phyloP scores from a whole-genome alignment of 495 filamentous ascomycete species.

The Ascobolus immersus region DNA sequence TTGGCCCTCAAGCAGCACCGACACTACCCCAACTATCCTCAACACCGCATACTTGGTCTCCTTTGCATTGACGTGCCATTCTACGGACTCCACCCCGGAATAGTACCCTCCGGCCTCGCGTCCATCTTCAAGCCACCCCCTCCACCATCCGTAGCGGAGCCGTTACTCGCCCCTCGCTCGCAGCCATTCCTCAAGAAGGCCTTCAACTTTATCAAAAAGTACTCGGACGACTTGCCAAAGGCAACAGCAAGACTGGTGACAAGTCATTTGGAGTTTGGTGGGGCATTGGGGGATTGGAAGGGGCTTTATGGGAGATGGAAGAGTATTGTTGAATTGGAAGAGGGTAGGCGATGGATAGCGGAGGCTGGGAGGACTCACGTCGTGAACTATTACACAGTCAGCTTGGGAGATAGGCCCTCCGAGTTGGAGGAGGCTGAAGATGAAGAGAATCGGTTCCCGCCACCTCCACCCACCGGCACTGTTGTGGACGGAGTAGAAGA shows the following conservation, averaged over 20 bases:
- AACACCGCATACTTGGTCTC: constrained; percentile 59
- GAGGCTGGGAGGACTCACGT: constrained; percentile 26
- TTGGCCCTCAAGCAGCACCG: constrained; percentile 33
- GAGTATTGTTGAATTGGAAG: constrained; percentile 40
- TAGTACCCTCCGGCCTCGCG: constrained; percentile 51
- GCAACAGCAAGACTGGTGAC: constrained; percentile 48
- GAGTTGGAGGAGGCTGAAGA: too few species aligned
- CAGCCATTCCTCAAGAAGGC: constrained; percentile 1
- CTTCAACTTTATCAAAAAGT: constrained; percentile 48
- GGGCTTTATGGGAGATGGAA: constrained; percentile 45
- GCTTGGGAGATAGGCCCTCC: too few species aligned
- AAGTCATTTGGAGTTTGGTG: constrained; percentile 63
- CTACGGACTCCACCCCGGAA: constrained; percentile 68
- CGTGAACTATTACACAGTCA: constrained; percentile 75
- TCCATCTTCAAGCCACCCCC: constrained; percentile 45
- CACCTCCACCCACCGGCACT: too few species aligned
- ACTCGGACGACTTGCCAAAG: constrained; percentile 35
- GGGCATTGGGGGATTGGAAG: constrained; percentile 48
- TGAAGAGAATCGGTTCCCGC: too few species aligned
- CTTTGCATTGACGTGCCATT: constrained; percentile 74
- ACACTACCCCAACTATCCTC: constrained; percentile 10
- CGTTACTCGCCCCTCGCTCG: constrained; percentile 8
- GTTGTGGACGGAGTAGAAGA: too few species aligned
- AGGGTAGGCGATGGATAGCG: constrained; percentile 24
- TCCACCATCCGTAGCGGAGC: constrained; percentile 9